Base-by-base conservation (phyloP, 169 alveolate genomes). In the Eimeria tenella region DNA sequence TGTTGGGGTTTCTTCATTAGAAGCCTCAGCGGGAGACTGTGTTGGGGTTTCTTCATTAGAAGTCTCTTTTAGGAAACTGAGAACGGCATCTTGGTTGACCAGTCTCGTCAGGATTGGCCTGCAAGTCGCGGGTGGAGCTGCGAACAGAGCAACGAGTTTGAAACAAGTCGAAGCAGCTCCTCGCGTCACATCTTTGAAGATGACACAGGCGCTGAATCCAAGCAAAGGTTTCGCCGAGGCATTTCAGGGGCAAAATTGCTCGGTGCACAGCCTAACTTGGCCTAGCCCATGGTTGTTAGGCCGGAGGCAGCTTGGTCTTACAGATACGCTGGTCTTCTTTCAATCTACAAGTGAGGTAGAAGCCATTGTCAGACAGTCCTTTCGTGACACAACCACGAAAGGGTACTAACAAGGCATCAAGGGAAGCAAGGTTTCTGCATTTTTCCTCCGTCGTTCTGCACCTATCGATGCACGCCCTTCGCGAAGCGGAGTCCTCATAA, bases 331-430 rank as follows among this genome's bases (percentile, higher is more conserved):
- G 89, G 0, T 23, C 31, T 11, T 17, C 73, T 15, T 49, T 23
- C n/a, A 81, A 56, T 53, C 42, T 81, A 62, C 89, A 81, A 13
- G 71, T 52, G 60, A 56, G 53, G 89, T 52, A 81, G 73, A 81
- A 81, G 7, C 60, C 89, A 23, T 55, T 5, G 5, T 52, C 53
- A 19, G 53, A 17, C 19, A 81, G 71, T n/a, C 31, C 73, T n/a
- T 21, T 31, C 25, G 55, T 7, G 21, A 81, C 13, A 21, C 89
- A 81, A 4, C 73, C 55, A 55, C 55, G 52, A 21, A 55, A 81
- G 56, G 89, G 89, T 0, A 71, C 21, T 21, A 17, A n/a, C 21
- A 81, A 53, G 42, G 89, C 89, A 23, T 81, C 71, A 11, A 53
- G 23, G 6, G 68, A 52, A 55, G 71, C n/a, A 13, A 81, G 73